Evolutionary conservation across 441 rosid species (phyloP).

Genomic region (Monsonia emarginata): DNA sequence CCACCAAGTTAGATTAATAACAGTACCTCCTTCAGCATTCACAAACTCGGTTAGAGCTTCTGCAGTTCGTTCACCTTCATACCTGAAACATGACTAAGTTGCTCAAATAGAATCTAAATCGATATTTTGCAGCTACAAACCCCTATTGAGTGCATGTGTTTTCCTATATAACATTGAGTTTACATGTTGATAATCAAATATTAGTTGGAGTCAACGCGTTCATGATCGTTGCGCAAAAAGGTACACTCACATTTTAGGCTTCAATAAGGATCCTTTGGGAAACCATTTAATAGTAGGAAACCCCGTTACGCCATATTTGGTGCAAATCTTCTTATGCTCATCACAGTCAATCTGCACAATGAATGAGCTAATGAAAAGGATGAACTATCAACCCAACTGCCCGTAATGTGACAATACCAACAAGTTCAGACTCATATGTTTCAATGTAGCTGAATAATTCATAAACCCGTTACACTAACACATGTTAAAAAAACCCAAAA

Average conservation of each 20-base stretch:
- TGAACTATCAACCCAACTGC: not conserved
- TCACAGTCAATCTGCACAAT: constrained; percentile 78
- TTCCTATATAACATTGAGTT: no score
- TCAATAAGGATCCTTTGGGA: constrained; percentile 86
- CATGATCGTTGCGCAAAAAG: no score
- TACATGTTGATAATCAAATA: no score
- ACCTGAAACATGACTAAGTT: constrained; percentile 18
- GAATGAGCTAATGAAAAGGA: constrained; percentile 8
- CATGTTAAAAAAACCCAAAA: no score
- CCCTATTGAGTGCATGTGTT: no score
- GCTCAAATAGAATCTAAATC: not conserved
- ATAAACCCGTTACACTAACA: not conserved
- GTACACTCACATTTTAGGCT: constrained; percentile 58
- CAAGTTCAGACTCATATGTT: not conserved
- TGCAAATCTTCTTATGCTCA: constrained; percentile 67
- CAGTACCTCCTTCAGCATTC: constrained; percentile 78
- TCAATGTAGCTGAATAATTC: no score
- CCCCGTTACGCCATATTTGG: constrained; percentile 78
- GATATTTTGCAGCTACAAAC: no score
- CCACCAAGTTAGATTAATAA: not conserved
- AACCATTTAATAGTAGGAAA: constrained; percentile 92
- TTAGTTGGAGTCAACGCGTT: no score
- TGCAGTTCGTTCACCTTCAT: constrained; percentile 69
- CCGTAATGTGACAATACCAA: no score
- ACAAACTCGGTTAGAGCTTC: constrained; percentile 82